Evolutionary conservation across 2,329 filamentous ascomycete species (phyloP), one percentile per base, ranked within the genome.

Genomic region (Dendrostoma leiphaemia): DNA sequence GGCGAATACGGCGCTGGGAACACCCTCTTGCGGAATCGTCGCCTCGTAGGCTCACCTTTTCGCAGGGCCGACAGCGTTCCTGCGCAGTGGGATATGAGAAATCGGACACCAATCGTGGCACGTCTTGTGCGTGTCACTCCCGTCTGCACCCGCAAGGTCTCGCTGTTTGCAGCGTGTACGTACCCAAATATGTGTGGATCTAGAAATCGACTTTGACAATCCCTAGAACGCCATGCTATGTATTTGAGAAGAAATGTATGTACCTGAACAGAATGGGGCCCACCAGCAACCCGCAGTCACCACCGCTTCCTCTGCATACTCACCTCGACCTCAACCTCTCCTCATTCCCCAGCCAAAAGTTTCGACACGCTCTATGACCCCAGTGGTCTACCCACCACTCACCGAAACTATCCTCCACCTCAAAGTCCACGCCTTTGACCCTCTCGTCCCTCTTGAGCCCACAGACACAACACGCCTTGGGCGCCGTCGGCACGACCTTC

Each of bases 331-430:
- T 82, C 60, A 96, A 74, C 54, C 78, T 34, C 50, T 77, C 77
- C 68, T 89, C 89, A 68, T 95, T 87, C 62, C 87, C 78, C 56
- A 87, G 74, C 93, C 93, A 97, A 65, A 96, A 96, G 59, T 88
- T 87, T 67, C 83, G 83, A 71, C 93, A 97, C 19, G 83, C 82
- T 58, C 83, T 76, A 70, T 92, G 89, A 0, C 88, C 90, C 88
- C 91, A 92, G 68, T 93, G 87, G 43, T 97, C 91, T 38, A 88
- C 78, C 93, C 93, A 97, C 90, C 91, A 97, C 74, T 97, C 93
- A 12, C 91, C 91, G 75, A 97, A 97, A 68, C 89, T 91, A 69
- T 97, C 93, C 63, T 93, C 86, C 8, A 95, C 84, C 24, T 86
- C 79, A 49, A 85, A 75, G 64, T 96, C 91, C 31, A 94, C 81